Evolutionary conservation across 2,329 filamentous ascomycete species (phyloP).

Genomic region (Pseudogymnoascus sp.): DNA sequence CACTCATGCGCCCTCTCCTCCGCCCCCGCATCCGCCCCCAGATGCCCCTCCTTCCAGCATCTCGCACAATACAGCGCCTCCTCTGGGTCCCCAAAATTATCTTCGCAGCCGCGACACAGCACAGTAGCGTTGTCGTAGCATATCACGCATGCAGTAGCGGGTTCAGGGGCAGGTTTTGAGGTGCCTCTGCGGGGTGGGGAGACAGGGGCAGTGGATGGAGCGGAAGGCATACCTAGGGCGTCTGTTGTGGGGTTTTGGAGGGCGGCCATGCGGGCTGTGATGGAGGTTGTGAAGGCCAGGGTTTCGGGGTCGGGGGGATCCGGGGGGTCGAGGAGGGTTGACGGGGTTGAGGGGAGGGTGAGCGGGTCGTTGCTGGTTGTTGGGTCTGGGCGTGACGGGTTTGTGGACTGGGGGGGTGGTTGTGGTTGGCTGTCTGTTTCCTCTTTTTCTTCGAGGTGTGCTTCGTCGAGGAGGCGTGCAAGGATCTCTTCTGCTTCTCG

Average conservation of each 20-base stretch:
- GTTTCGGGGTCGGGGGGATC: constrained; percentile 14
- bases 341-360: constrained; percentile 19
- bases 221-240: constrained; percentile 24
- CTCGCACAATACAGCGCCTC: constrained; percentile 57
- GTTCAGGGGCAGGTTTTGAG: constrained; percentile 50
- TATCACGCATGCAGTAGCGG: constrained; percentile 72
- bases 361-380: constrained; percentile 19
- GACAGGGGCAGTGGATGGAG: constrained; percentile 21
- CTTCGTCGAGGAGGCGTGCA: constrained; percentile 25
- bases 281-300: constrained; percentile 23
- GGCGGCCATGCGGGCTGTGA: constrained; percentile 26
- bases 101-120: constrained; percentile 63
- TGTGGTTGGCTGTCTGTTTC: constrained; percentile 7
- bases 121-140: constrained; percentile 73
- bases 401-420: not conserved
- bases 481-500: constrained; percentile 27
- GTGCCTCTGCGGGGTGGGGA: constrained; percentile 14
- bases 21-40: constrained; percentile 58
- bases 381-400: not conserved
- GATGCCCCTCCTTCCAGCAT: constrained; percentile 78
- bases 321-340: constrained; percentile 15
- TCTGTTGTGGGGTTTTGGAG: constrained; percentile 18
- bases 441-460: constrained; percentile 19
- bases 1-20: constrained; percentile 66
- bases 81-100: constrained; percentile 40